Evolutionary conservation across 176 grass and related monocot genomes (phyloP).

Genomic region (bread wheat (Triticum aestivum)): IWGSC_CS_RefSeq_v2.1 NC_057806.1:280865065-280865564

Average conservation of each 20-base stretch:
- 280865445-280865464: too few species aligned
- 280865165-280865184: not conserved
- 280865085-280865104: too few species aligned
- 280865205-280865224: not conserved
- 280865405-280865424: too few species aligned
- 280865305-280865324: not conserved
- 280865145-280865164: not conserved
- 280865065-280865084: too few species aligned
- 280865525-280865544: not conserved
- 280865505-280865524: not conserved
- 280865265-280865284: not conserved
- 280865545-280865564: too few species aligned
- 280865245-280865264: not conserved
- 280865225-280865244: not conserved
- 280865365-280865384: not conserved
- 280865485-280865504: not conserved
- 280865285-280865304: not conserved
- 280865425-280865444: too few species aligned
- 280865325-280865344: not conserved
- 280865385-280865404: too few species aligned
- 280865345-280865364: not conserved
- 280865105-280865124: not conserved
- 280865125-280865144: not conserved
- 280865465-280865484: not conserved
- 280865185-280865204: slow-evolving; percentile 9